Conservation (phyloP, 1,284 basidiomycete species). For the Melampsora larici-populina region DNA sequence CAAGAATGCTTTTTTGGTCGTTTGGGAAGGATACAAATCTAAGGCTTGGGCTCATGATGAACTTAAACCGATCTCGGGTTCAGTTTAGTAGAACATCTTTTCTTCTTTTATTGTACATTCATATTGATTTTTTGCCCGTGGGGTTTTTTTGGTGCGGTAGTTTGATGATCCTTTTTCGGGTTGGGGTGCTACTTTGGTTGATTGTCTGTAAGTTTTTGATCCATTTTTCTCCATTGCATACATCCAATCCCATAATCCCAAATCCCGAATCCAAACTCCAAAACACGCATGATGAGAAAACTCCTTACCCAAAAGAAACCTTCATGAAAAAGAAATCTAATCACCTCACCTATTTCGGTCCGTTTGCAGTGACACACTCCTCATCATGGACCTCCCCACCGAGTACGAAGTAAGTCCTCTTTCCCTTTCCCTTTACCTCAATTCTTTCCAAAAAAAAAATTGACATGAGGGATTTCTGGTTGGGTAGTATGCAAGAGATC, state of each 20-base stretch:
- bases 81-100: background rate
- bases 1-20: constrained; percentile 27
- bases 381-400: constrained; percentile 24
- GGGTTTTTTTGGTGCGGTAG: background rate
- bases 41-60: constrained; percentile 1
- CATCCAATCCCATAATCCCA: too few relatives aligned
- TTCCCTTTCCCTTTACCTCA: too few relatives aligned
- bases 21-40: constrained; percentile 41
- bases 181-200: background rate
- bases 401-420: constrained; percentile 40
- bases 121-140: too few relatives aligned
- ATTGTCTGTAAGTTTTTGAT: background rate
- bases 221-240: too few relatives aligned
- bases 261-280: too few relatives aligned
- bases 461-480: background rate
- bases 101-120: background rate
- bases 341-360: background rate
- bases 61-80: constrained; percentile 3
- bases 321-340: too few relatives aligned
- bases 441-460: background rate
- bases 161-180: background rate
- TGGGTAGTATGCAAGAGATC: constrained; percentile 25
- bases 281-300: too few relatives aligned
- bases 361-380: constrained; percentile 17
- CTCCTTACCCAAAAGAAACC: too few relatives aligned